These are phyloP conservation scores for Naganishia vishniacii DNA, from an alignment of 768 basidiomycete species.

Conservation along the genomic window DNA sequence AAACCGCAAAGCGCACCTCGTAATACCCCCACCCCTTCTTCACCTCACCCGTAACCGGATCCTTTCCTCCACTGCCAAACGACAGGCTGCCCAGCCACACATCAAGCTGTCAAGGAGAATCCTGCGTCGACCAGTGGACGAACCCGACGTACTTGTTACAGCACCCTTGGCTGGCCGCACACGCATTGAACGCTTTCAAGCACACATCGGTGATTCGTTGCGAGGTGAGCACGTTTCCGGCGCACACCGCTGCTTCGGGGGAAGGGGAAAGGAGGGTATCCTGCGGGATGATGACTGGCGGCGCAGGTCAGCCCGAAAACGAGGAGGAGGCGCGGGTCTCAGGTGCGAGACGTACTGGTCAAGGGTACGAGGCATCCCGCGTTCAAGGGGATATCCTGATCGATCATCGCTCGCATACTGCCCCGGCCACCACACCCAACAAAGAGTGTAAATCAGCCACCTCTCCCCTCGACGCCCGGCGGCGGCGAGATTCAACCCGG, in stretches of 20 bases:
- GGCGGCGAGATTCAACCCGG: too few species aligned
- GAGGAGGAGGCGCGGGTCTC: too few species aligned
- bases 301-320: too few species aligned
- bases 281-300: constrained; percentile 32
- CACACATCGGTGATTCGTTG: constrained; percentile 43
- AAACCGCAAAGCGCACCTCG: constrained; percentile 55
- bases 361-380: constrained; percentile 87
- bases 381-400: constrained; percentile 79
- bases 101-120: too few species aligned
- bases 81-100: constrained; percentile 61
- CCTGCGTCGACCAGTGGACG: too few species aligned
- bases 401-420: constrained; percentile 27
- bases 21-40: constrained; percentile 85
- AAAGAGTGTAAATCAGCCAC: too few species aligned
- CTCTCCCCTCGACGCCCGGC: background rate
- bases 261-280: constrained; percentile 34
- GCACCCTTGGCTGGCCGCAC: constrained; percentile 40
- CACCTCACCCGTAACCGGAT: constrained; percentile 62
- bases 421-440: background rate
- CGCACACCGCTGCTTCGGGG: constrained; percentile 34
- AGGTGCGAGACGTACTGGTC: constrained; percentile 19
- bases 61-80: constrained; percentile 83
- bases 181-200: constrained; percentile 38
- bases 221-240: constrained; percentile 38
- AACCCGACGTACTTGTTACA: constrained; percentile 28